Evolutionary conservation across 768 basidiomycete species (phyloP).

Genomic region (Kwoniella sp.): DNA sequence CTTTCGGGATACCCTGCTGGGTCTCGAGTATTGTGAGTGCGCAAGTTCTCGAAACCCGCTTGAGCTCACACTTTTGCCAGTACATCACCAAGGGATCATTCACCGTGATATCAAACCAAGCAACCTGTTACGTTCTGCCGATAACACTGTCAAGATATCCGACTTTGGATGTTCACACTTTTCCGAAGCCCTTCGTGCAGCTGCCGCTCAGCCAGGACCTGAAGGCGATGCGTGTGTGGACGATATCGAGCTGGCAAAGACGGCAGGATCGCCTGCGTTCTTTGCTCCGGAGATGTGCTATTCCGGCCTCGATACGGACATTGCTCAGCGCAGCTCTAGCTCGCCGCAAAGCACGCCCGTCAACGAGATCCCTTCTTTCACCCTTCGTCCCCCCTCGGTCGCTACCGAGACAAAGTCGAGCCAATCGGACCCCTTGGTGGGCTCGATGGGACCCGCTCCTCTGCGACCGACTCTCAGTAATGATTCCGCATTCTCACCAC

Average conservation of each 20-base stretch:
- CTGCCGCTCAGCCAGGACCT: constrained; percentile 57
- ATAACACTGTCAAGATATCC: constrained; percentile 90
- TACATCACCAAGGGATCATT: constrained; percentile 96
- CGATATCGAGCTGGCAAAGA: constrained; percentile 82
- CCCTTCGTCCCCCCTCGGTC: constrained; percentile 38
- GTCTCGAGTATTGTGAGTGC: constrained; percentile 87
- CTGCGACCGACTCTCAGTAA: constrained; percentile 39
- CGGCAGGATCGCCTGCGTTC: constrained; percentile 93
- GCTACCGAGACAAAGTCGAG: constrained; percentile 27
- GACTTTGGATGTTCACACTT: constrained; percentile 98
- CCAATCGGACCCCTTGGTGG: constrained; percentile 32
- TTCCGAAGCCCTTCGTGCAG: constrained; percentile 80
- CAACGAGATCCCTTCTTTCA: constrained; percentile 41
- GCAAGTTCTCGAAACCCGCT: constrained; percentile 1
- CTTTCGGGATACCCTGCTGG: constrained; percentile 88
- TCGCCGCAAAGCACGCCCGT: constrained; percentile 34
- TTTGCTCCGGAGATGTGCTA: constrained; percentile 92
- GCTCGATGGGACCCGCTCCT: constrained; percentile 27
- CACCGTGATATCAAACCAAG: constrained; percentile 99
- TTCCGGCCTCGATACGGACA: constrained; percentile 58
- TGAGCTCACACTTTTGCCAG: constrained; percentile 60
- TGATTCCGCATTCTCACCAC: constrained; percentile 31
- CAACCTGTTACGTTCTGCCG: constrained; percentile 86
- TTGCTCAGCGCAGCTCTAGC: constrained; percentile 14
- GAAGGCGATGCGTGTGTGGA: constrained; percentile 68